Percentiles rank a stretch among this genome's conserved stretches.
phyloP scores from a whole-genome alignment of 2,329 filamentous ascomycete species.

The Daldinia eschscholtzii region DNA sequence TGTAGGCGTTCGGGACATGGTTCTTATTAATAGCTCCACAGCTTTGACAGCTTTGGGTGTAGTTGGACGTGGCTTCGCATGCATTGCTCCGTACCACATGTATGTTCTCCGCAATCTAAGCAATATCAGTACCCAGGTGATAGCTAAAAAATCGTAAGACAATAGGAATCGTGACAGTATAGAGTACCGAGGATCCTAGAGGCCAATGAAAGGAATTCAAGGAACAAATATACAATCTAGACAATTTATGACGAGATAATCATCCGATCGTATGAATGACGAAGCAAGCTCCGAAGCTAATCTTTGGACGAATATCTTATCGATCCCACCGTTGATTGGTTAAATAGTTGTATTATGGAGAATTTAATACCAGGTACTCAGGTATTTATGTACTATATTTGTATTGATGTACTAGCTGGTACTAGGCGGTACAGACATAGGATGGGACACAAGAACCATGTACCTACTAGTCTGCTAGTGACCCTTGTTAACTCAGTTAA shows the following conservation, averaged over 20 bases:
- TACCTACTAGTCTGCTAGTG: not conserved
- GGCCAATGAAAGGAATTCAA: slow-evolving; percentile 13
- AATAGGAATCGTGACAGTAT: slow-evolving; percentile 6
- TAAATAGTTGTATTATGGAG: not conserved
- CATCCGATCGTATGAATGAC: slow-evolving; percentile 36
- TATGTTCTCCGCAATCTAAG: slow-evolving; percentile 12
- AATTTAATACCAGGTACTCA: too few relatives aligned
- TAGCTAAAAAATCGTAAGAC: slow-evolving; percentile 16
- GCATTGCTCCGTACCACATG: slow-evolving; percentile 18
- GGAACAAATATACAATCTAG: slow-evolving; percentile 16
- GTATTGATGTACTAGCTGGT: not conserved
- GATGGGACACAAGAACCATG: not conserved
- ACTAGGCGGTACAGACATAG: not conserved
- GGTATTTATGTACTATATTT: slow-evolving; percentile 1
- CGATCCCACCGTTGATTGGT: slow-evolving; percentile 23
- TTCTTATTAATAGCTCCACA: slow-evolving; percentile 39
- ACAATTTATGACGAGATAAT: slow-evolving; percentile 34
- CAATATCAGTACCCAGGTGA: slow-evolving; percentile 14
- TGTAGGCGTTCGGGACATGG: slow-evolving; percentile 27
- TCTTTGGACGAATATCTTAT: slow-evolving; percentile 33
- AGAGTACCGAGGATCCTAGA: slow-evolving; percentile 11
- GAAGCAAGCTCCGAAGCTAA: slow-evolving; percentile 12
- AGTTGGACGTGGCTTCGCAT: slow-evolving; percentile 15
- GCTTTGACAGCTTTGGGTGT: slow-evolving; percentile 11
- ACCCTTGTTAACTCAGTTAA: not conserved